Percentiles rank a stretch among this genome's conserved stretches.
Evolutionary conservation across 441 rosid genomes (phyloP).

Genomic region (Gossypium lobatum): DNA sequence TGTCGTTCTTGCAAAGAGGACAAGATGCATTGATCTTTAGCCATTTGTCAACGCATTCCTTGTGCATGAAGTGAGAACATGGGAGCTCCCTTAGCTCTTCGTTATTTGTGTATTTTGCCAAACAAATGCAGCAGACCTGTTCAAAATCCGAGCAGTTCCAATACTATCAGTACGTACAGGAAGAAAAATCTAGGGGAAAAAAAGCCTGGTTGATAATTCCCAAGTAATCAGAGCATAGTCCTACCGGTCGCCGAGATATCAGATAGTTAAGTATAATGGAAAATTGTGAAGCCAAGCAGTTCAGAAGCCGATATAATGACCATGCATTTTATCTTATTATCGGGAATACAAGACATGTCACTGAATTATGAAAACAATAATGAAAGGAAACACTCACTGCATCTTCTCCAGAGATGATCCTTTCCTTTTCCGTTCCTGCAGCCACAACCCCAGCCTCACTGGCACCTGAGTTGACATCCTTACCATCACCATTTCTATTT

Average conservation of each 20-base stretch:
- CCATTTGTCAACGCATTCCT: conserved; percentile 96
- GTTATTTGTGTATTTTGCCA: conserved; percentile 82
- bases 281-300: neutral
- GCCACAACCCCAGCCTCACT: conserved; percentile 84
- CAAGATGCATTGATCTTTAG: conserved; percentile 87
- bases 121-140: conserved; percentile 96
- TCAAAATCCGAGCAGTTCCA: neutral
- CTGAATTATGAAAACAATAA: neutral
- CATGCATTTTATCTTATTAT: no score
- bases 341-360: neutral
- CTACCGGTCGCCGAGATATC: neutral
- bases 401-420: conserved; percentile 79
- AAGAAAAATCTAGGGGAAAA: neutral
- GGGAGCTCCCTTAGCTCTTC: conserved; percentile 92
- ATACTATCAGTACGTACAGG: neutral
- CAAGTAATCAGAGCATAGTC: neutral
- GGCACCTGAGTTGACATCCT: conserved; percentile 32
- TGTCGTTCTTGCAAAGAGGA: conserved; percentile 91
- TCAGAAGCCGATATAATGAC: no score
- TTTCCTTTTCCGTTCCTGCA: conserved; percentile 90
- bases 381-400: conserved; percentile 52
- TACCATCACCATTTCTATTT: conserved; percentile 42
- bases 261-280: neutral
- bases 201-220: neutral
- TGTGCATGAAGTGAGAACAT: conserved; percentile 83